phyloP scores from a whole-genome alignment of 306 rosid genomes.

The Cucurbita pepo region DNA sequence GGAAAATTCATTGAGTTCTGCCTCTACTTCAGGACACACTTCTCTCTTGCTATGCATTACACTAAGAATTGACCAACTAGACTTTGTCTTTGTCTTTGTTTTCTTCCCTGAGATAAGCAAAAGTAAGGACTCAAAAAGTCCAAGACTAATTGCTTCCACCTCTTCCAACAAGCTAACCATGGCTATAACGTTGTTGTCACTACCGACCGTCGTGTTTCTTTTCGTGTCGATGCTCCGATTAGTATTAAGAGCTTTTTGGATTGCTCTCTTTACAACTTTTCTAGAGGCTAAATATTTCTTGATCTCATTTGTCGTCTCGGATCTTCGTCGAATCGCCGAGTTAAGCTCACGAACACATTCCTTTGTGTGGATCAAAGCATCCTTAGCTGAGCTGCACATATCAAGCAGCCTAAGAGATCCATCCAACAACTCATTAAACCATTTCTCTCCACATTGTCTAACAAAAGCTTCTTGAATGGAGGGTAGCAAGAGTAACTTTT shows the following conservation, averaged over 20 bases:
- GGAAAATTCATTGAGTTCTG: slow-evolving; percentile 19
- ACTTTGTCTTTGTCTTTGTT: slow-evolving; percentile 10
- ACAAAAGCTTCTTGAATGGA: slow-evolving; percentile 26
- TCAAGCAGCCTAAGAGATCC: slow-evolving; percentile 29
- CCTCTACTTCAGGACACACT: slow-evolving; percentile 9
- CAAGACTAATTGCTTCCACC: slow-evolving; percentile 17
- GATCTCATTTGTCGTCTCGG: slow-evolving; percentile 18
- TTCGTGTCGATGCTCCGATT: slow-evolving; percentile 11
- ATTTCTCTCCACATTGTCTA: slow-evolving; percentile 19
- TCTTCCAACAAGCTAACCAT: slow-evolving; percentile 17
- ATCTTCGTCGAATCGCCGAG: slow-evolving; percentile 29
- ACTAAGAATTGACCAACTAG: slow-evolving; percentile 23
- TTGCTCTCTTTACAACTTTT: slow-evolving; percentile 30
- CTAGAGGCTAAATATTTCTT: slow-evolving; percentile 31
- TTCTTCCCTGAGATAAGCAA: slow-evolving; percentile 21
- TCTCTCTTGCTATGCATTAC: slow-evolving; percentile 18
- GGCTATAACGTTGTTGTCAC: slow-evolving; percentile 10
- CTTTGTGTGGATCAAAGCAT: slow-evolving; percentile 34
- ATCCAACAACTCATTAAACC: slow-evolving; percentile 35
- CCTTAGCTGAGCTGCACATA: slow-evolving; percentile 31
- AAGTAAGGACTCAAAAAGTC: slow-evolving; percentile 27
- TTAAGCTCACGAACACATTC: slow-evolving; percentile 33
- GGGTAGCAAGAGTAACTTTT: slow-evolving; percentile 27
- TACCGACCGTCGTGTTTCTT: neutral
- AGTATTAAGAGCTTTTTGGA: slow-evolving; percentile 20